Evolutionary conservation across 169 alveolate genomes (phyloP).

Genomic region (Plasmodium malariae): DNA sequence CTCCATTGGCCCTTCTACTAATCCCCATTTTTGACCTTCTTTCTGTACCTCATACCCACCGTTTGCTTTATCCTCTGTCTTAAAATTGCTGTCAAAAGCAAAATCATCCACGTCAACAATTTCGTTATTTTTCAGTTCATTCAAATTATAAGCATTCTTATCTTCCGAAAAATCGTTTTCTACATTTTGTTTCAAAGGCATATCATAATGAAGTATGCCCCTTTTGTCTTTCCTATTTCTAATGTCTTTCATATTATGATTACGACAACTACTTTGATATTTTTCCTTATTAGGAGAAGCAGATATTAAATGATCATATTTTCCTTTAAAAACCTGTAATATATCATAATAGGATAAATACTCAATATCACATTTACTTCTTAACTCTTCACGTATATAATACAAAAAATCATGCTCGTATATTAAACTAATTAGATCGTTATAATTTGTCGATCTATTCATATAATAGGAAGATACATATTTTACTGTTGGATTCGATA

Average conservation of each 20-base stretch:
- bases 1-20: too few relatives aligned
- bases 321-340: constrained; percentile 50
- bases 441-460: constrained; percentile 55
- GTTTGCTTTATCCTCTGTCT: background rate
- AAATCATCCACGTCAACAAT: background rate
- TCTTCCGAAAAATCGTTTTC: background rate
- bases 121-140: background rate
- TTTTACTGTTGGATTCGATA: constrained; percentile 14
- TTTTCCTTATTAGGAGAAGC: background rate
- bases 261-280: background rate
- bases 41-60: background rate
- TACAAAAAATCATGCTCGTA: constrained; percentile 66
- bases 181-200: background rate
- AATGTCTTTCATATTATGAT: background rate
- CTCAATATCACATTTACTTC: constrained; percentile 47
- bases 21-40: too few relatives aligned
- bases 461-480: constrained; percentile 9
- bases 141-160: background rate
- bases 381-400: constrained; percentile 53
- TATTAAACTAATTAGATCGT: constrained; percentile 12
- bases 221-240: background rate
- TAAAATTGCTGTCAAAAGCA: background rate
- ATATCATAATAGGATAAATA: constrained; percentile 54
- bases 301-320: constrained; percentile 37
- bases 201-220: background rate